Evolutionary conservation across 2,329 filamentous ascomycete species (phyloP).

Genomic region (Monosporascus sp.): DNA sequence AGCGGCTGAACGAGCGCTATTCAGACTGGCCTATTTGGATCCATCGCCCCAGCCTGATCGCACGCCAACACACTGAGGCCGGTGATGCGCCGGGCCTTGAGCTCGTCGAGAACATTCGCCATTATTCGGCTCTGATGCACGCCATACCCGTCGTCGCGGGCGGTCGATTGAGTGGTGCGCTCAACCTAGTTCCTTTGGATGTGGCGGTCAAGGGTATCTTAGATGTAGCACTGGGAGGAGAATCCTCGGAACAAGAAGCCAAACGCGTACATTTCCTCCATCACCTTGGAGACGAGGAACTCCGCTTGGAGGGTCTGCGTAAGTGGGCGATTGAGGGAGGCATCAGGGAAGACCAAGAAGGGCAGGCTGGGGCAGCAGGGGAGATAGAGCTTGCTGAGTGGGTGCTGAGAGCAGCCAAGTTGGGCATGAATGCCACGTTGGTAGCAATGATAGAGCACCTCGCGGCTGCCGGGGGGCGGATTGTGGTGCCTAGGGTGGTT

Average conservation of each 20-base stretch:
- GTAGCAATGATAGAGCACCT: background rate
- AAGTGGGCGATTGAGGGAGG: background rate
- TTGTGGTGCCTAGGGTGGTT: no score
- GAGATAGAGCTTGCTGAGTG: background rate
- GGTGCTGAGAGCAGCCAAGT: background rate
- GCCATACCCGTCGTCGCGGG: background rate
- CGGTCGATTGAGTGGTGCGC: background rate
- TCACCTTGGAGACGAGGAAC: background rate
- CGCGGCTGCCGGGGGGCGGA: no score
- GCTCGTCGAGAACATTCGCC: background rate
- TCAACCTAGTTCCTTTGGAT: background rate
- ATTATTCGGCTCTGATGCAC: background rate
- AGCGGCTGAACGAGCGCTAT: slow-evolving; percentile 12
- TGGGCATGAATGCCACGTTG: background rate
- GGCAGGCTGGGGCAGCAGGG: background rate
- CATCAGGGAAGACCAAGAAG: background rate
- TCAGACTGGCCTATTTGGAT: background rate
- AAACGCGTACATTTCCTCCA: background rate
- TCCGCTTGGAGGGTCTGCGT: background rate
- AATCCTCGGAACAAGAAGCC: background rate
- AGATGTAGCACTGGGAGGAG: background rate
- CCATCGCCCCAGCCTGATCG: slow-evolving; percentile 3
- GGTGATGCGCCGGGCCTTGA: background rate
- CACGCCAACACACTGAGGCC: background rate
- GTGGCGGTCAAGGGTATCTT: background rate